These are phyloP conservation scores for Leccinum obscurum DNA, from an alignment of 768 basidiomycete genomes.

Conservation along the genomic window DNA sequence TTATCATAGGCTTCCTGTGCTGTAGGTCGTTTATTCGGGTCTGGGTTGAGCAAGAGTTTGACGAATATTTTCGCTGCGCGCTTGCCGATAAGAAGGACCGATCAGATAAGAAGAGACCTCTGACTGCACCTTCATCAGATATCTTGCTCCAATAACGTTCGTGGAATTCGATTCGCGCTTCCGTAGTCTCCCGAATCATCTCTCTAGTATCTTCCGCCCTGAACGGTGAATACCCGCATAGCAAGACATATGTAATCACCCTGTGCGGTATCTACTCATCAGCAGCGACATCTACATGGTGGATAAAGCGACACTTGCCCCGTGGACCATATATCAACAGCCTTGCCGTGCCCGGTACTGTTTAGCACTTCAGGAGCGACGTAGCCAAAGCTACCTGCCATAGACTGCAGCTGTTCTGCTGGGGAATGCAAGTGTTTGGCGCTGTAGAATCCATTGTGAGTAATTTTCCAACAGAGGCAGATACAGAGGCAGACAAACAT, in stretches of 20 bases:
- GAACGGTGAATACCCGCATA: constrained; percentile 96
- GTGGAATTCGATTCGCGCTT: constrained; percentile 86
- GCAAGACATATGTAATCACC: constrained; percentile 91
- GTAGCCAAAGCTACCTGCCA: constrained; percentile 86
- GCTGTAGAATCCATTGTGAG: constrained; percentile 37
- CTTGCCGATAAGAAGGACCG: neutral
- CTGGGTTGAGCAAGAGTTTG: constrained; percentile 61
- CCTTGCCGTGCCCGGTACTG: constrained; percentile 83
- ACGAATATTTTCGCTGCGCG: constrained; percentile 82
- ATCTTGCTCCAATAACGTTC: constrained; percentile 94
- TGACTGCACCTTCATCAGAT: constrained; percentile 61
- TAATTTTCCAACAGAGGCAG: neutral
- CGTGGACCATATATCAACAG: constrained; percentile 92
- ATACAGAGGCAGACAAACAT: constrained; percentile 57
- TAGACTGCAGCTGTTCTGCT: constrained; percentile 65
- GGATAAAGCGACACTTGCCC: constrained; percentile 55
- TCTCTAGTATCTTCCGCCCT: constrained; percentile 75
- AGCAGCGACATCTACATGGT: neutral
- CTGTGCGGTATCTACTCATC: constrained; percentile 38
- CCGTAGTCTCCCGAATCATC: constrained; percentile 81
- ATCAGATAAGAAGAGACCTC: neutral
- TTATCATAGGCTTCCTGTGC: constrained; percentile 69
- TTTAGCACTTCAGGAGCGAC: constrained; percentile 88
- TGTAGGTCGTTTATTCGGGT: constrained; percentile 71
- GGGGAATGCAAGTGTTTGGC: constrained; percentile 79